A percentile compares a stretch with the other conserved stretches of the same genome.
Evolutionary conservation across 306 rosid genomes (phyloP).

Genomic region (Prunus padus): DNA sequence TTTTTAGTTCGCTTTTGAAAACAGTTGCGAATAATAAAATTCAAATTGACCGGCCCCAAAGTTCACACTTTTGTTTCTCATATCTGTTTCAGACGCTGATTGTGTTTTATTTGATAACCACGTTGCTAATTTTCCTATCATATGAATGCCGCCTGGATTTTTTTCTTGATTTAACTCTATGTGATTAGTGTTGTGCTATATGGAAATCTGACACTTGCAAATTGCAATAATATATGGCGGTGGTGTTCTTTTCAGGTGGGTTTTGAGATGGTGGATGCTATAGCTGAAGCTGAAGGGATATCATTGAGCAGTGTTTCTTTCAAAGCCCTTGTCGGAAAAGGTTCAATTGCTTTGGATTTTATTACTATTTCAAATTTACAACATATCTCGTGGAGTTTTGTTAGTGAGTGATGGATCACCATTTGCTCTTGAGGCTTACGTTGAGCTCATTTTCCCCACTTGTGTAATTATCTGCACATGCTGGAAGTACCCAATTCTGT

Average conservation of each 20-base stretch:
- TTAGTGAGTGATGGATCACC: neutral
- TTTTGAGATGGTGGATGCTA: conserved; percentile 85
- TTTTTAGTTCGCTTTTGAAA: neutral
- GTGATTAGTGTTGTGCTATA: neutral
- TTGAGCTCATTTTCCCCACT: neutral
- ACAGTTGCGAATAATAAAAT: too few species aligned
- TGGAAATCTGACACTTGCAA: neutral
- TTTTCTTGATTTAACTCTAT: neutral
- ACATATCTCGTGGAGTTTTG: neutral
- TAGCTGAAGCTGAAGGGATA: conserved; percentile 91
- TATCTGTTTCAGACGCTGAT: neutral
- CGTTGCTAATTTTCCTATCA: neutral
- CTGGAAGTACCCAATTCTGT: neutral
- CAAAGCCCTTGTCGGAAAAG: conserved; percentile 85
- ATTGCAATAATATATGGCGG: neutral
- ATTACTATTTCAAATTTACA: neutral
- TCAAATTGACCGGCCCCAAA: neutral
- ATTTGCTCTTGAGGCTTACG: neutral
- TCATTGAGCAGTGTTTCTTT: conserved; percentile 64
- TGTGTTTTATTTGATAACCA: neutral
- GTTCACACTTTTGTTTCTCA: neutral
- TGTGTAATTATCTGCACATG: neutral
- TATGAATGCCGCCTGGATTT: neutral
- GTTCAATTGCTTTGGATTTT: conserved; percentile 21
- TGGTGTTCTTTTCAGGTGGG: conserved; percentile 62